phyloP scores from a whole-genome alignment of 495 filamentous ascomycete genomes.

The Oleoguttula mirabilis region DNA sequence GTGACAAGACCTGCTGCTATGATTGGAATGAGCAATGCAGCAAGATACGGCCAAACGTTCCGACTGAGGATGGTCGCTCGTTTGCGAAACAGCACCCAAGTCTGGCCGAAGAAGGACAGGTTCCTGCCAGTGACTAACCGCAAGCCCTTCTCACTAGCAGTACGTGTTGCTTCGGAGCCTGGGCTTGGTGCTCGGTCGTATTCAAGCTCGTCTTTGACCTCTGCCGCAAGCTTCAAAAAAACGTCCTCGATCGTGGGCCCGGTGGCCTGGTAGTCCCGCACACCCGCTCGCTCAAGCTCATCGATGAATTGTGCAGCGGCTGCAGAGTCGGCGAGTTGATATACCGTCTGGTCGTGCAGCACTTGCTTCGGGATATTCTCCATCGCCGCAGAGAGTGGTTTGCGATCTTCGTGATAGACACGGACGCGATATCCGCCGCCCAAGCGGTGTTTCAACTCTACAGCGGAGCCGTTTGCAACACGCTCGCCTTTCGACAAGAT shows the following conservation, averaged over 20 bases:
- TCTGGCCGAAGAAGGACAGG: slow-evolving; percentile 53
- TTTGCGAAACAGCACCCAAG: slow-evolving; percentile 63
- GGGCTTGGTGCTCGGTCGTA: slow-evolving; percentile 9
- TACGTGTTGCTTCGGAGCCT: slow-evolving; percentile 1
- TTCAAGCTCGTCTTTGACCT: slow-evolving; percentile 32
- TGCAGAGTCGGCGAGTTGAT: slow-evolving; percentile 49
- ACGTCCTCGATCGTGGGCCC: slow-evolving; percentile 63
- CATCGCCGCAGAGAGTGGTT: slow-evolving; percentile 38
- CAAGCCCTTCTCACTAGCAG: slow-evolving; percentile 14
- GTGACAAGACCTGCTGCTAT: slow-evolving; percentile 64
- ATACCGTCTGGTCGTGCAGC: slow-evolving; percentile 57
- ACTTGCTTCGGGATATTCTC: slow-evolving; percentile 43
- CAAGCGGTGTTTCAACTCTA: slow-evolving; percentile 27
- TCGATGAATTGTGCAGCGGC: slow-evolving; percentile 55
- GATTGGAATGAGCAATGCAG: slow-evolving; percentile 61
- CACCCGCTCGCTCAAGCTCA: slow-evolving; percentile 44
- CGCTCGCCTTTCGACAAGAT: slow-evolving; percentile 30
- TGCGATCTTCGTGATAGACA: slow-evolving; percentile 42
- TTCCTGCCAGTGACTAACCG: slow-evolving; percentile 55
- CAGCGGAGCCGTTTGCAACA: slow-evolving; percentile 26
- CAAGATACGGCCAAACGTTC: slow-evolving; percentile 61
- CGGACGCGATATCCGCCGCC: slow-evolving; percentile 62
- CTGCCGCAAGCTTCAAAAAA: slow-evolving; percentile 70
- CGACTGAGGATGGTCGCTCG: slow-evolving; percentile 60
- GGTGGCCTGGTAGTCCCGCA: slow-evolving; percentile 25